phyloP scores from a whole-genome alignment of 2,329 filamentous ascomycete genomes.

The Mycosphaerella sp. region DNA sequence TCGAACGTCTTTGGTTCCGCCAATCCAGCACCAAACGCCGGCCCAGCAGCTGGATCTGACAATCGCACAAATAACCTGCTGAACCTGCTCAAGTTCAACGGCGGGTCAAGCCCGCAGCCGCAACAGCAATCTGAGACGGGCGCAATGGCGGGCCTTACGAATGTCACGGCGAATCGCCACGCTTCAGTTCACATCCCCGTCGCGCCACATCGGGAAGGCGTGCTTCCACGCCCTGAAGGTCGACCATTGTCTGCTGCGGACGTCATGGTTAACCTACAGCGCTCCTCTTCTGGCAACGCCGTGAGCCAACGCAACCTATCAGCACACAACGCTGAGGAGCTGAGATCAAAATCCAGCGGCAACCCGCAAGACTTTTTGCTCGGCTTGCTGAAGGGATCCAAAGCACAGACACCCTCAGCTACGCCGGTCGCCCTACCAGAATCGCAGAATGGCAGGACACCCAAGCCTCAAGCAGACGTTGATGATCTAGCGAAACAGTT shows the following conservation, averaged over 20 bases:
- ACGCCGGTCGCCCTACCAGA: conserved; percentile 27
- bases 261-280: conserved; percentile 51
- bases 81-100: conserved; percentile 59
- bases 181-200: conserved; percentile 18
- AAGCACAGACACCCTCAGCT: conserved; percentile 33
- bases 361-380: conserved; percentile 70
- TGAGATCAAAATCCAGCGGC: conserved; percentile 23
- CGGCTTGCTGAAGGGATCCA: conserved; percentile 68
- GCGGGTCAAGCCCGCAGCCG: conserved; percentile 34
- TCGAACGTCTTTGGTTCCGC: conserved; percentile 56
- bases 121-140: conserved; percentile 26
- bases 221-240: conserved; percentile 7
- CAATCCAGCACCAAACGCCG: conserved; percentile 37
- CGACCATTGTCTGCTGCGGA: conserved; percentile 49
- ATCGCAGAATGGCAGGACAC: conserved; percentile 5
- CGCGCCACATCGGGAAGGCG: conserved; percentile 14
- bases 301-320: conserved; percentile 30
- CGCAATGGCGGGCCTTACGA: conserved; percentile 36
- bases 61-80: conserved; percentile 47
- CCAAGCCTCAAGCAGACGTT: conserved; percentile 25
- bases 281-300: conserved; percentile 37
- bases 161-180: conserved; percentile 22
- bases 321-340: conserved; percentile 24
- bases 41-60: conserved; percentile 37
- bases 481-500: conserved; percentile 42